Evolutionary conservation across 768 basidiomycete genomes (phyloP).

Genomic region (Trichaptum fuscoviolaceum): DNA sequence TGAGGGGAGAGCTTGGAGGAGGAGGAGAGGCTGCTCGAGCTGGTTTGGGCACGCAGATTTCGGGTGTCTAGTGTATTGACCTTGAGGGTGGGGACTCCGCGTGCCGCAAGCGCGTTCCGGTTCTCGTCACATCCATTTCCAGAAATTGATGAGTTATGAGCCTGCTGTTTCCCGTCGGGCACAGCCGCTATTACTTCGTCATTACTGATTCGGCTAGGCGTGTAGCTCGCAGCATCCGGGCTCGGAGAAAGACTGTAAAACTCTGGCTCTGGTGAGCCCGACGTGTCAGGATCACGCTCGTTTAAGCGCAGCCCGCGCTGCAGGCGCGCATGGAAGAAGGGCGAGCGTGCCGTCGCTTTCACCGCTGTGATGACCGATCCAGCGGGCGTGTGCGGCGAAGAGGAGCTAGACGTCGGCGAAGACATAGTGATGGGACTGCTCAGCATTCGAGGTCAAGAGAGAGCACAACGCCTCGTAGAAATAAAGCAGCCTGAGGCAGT

Average conservation of each 20-base stretch:
- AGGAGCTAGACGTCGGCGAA: background rate
- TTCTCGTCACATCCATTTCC: slow-evolving; percentile 1
- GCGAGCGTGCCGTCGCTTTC: background rate
- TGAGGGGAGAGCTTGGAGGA: background rate
- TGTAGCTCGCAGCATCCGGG: background rate
- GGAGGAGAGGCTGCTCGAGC: background rate
- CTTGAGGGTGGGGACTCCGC: slow-evolving; percentile 1
- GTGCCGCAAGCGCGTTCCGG: background rate
- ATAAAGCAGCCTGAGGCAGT: background rate
- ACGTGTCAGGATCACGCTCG: background rate
- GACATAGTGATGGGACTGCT: background rate
- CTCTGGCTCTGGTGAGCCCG: background rate
- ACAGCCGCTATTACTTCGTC: background rate
- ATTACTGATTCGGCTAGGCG: background rate
- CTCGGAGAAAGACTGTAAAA: background rate
- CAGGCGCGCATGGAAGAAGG: slow-evolving; percentile 4
- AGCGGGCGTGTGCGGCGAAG: slow-evolving; percentile 1
- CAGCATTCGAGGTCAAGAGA: background rate
- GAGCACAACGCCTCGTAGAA: background rate
- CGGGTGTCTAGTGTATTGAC: background rate
- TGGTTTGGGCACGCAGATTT: background rate
- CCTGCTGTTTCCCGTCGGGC: background rate
- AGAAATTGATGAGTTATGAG: background rate
- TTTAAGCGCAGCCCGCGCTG: background rate
- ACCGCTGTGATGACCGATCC: slow-evolving; percentile 2